Base-by-base conservation (phyloP, 352 stramenopile species). In the Phytopythium cucurbitacearum region DNA sequence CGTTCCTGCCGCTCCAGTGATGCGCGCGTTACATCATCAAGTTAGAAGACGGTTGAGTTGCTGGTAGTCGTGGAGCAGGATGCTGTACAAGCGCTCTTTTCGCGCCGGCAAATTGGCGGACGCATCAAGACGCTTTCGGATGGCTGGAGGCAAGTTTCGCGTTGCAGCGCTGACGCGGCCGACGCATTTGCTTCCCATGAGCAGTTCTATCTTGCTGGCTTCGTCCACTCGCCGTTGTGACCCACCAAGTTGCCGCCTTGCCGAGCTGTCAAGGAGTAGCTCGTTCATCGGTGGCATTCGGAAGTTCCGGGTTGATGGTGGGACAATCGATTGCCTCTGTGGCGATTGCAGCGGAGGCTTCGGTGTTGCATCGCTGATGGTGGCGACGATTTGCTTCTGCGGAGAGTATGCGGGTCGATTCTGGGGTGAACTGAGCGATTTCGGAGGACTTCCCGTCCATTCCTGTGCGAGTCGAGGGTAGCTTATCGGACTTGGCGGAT, bases 141-240 rank as follows among this genome's bases (percentile, higher is more conserved):
- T 80, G 5, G 73, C 73, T 1, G 53, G 48, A 2, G 82, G 76
- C 36, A 91, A 46, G 56, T 81, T 86, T 5, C 71, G 65, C 1
- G 76, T 73, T 10, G 56, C 64, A 12, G 69, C 65, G 45, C 64
- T 85, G 16, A 86, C 66, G 12, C 74, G 63, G 28, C 70, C 72
- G 13, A 81, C 64, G 48, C 67, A 87, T 39, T 78, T 87, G 42
- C 51, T 63, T 15, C 78, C 80, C 28, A 87, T 52, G n/a, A 91
- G 72, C 38, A 85, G 48, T 56, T 91, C 67, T 13, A 89, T 80
- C 57, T 91, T 91, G 51, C 80, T 73, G 10, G 76, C 66, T 55
- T 80, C 64, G 32, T 90, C 77, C 40, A 71, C 47, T 53, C 71
- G 55, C 9, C 42, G 41, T 56, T 65, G 53, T 61, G 59, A 28